phyloP scores from a whole-genome alignment of 1,284 basidiomycete genomes.

The Singerocomus rubriflavus region DNA sequence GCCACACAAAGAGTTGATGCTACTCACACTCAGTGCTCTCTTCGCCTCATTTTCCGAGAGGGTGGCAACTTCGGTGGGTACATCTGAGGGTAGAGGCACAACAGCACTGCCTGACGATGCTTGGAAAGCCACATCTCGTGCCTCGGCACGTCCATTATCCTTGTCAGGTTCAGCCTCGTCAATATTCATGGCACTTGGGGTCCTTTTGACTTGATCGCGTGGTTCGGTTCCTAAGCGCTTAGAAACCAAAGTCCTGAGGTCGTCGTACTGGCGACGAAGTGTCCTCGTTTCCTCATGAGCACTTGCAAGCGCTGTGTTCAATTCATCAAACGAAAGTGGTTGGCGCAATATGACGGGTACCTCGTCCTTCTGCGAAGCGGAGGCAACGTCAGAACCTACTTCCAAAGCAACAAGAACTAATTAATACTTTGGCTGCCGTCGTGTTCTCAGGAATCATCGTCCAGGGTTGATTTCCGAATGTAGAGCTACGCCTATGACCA shows the following conservation, averaged over 20 bases:
- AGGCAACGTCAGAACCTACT: constrained; percentile 1
- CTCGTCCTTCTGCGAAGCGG: constrained; percentile 10
- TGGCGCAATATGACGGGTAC: constrained; percentile 1
- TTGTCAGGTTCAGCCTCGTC: not conserved
- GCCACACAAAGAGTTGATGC: not conserved
- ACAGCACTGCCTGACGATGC: not conserved
- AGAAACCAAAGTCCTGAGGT: constrained; percentile 18
- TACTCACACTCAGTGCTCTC: constrained; percentile 20
- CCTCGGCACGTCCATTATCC: not conserved
- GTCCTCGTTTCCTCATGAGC: constrained; percentile 25
- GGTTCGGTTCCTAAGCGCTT: constrained; percentile 12
- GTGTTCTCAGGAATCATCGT: constrained; percentile 7
- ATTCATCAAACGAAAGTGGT: constrained; percentile 25
- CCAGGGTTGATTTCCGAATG: constrained; percentile 22
- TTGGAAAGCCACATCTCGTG: not conserved
- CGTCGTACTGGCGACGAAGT: constrained; percentile 28
- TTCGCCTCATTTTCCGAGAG: constrained; percentile 27
- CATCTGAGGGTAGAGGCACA: not conserved
- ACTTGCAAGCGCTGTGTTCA: constrained; percentile 25
- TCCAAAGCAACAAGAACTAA: constrained; percentile 1
- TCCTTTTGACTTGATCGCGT: not conserved
- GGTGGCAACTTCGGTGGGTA: constrained; percentile 13
- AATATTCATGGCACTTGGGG: not conserved
- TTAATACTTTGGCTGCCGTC: constrained; percentile 10
- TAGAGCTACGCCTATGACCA: constrained; percentile 27